These are phyloP conservation scores for Incumbomyces lentus DNA, from an alignment of 2,329 filamentous ascomycete species.

Conservation along the genomic window DNA sequence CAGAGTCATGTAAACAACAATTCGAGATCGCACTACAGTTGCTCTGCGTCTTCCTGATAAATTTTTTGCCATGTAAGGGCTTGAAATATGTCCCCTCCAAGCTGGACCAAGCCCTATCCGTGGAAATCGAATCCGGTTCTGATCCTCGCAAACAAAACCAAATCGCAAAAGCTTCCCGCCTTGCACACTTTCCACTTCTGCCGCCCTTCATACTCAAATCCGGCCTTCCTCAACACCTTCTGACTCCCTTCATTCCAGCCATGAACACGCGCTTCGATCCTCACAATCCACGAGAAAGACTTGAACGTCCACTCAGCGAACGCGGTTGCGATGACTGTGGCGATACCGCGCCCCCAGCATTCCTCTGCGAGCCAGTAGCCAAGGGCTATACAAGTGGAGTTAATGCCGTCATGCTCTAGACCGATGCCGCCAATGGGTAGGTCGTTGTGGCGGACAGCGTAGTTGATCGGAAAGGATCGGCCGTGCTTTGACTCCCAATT, in stretches of 20 bases:
- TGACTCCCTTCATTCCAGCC: conserved; percentile 6
- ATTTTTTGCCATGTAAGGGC: too few species aligned
- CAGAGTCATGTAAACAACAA: too few species aligned
- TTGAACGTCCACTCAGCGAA: conserved; percentile 5
- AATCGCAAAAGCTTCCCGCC: conserved; percentile 5
- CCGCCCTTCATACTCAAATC: conserved; percentile 2
- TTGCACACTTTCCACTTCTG: conserved; percentile 5
- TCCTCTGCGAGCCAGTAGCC: conserved; percentile 8
- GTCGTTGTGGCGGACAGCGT: conserved; percentile 4
- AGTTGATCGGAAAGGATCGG: conserved; percentile 1
- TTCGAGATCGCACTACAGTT: too few species aligned
- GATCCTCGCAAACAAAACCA: conserved; percentile 1
- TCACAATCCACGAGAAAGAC: conserved; percentile 4
- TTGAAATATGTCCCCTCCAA: too few species aligned
- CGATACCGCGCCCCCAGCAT: conserved; percentile 7
- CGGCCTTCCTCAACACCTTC: conserved; percentile 7
- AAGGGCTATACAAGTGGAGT: background rate
- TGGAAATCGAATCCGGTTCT: background rate
- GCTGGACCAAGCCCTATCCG: too few species aligned
- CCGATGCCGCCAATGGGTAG: conserved; percentile 5
- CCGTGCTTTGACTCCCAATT: background rate
- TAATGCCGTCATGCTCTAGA: background rate
- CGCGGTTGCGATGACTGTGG: conserved; percentile 3
- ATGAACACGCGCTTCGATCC: conserved; percentile 6
- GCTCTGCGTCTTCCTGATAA: too few species aligned